phyloP scores from a whole-genome alignment of 495 filamentous ascomycete genomes.

The Trichoderma reesei region DNA sequence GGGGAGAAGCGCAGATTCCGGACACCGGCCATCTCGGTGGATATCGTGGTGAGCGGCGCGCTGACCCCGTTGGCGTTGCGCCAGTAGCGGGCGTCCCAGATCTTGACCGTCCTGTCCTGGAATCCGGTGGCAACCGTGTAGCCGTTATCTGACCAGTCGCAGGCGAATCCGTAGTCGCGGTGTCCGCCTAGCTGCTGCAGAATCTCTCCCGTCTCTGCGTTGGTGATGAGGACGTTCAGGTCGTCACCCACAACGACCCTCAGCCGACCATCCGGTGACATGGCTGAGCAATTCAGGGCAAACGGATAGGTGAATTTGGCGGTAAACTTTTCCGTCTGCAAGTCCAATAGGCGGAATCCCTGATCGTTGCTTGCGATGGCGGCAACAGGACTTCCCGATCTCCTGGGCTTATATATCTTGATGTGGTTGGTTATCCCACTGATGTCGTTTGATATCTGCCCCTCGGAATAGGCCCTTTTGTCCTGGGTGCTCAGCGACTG shows the following conservation, averaged over 20 bases:
- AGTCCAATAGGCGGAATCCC: conserved; percentile 65
- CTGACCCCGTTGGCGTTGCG: conserved; percentile 33
- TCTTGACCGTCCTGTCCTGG: conserved; percentile 74
- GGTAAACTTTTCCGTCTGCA: conserved; percentile 55
- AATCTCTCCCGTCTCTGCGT: conserved; percentile 34
- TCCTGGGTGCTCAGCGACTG: conserved; percentile 42
- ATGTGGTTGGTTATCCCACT: conserved; percentile 86
- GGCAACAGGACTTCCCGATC: conserved; percentile 50
- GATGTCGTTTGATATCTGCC: conserved; percentile 52
- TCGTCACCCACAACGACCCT: conserved; percentile 49
- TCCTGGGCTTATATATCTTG: conserved; percentile 54
- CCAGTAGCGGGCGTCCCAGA: conserved; percentile 81
- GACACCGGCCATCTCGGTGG: conserved; percentile 68
- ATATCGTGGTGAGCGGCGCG: conserved; percentile 48
- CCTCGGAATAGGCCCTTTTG: conserved; percentile 39
- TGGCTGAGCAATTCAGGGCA: conserved; percentile 76
- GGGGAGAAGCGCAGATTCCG: conserved; percentile 76
- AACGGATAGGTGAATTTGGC: conserved; percentile 50
- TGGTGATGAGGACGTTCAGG: conserved; percentile 29
- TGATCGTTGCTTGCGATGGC: conserved; percentile 81
- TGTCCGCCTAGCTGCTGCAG: conserved; percentile 54
- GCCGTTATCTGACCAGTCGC: conserved; percentile 85
- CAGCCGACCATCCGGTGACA: conserved; percentile 68
- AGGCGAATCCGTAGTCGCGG: conserved; percentile 77
- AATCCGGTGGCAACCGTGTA: conserved; percentile 82